Evolutionary conservation across 352 stramenopile genomes (phyloP).

Genomic region (Phytopythium chamaehyphon): DNA sequence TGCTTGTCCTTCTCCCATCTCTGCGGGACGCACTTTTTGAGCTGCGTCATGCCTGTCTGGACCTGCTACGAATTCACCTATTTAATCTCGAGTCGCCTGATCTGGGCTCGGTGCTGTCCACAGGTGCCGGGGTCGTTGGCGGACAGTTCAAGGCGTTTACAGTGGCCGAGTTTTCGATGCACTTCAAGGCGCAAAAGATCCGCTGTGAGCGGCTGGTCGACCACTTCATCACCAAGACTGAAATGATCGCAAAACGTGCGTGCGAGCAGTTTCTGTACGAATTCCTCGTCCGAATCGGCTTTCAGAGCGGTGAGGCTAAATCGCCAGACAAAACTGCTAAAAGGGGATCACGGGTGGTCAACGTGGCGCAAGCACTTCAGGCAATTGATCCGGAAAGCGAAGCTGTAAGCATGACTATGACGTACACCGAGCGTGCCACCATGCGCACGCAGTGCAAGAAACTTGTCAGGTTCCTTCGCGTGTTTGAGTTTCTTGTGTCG

Average conservation of each 20-base stretch:
- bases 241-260: slow-evolving; percentile 56
- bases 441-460: slow-evolving; percentile 90
- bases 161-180: slow-evolving; percentile 75
- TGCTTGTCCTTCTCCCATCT: slow-evolving; percentile 87
- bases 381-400: slow-evolving; percentile 5
- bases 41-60: slow-evolving; percentile 59
- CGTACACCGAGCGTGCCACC: slow-evolving; percentile 92
- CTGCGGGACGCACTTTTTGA: slow-evolving; percentile 78
- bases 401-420: slow-evolving; percentile 70
- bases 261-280: slow-evolving; percentile 60
- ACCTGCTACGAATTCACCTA: slow-evolving; percentile 28
- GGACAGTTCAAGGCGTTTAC: slow-evolving; percentile 58
- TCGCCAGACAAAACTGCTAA: background rate
- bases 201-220: slow-evolving; percentile 53
- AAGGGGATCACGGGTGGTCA: slow-evolving; percentile 1
- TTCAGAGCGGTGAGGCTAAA: slow-evolving; percentile 29
- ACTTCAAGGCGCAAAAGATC: slow-evolving; percentile 68
- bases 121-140: background rate
- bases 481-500: slow-evolving; percentile 90
- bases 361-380: too few species aligned
- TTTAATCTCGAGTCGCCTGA: slow-evolving; percentile 25
- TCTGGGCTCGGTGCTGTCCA: background rate
- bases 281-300: slow-evolving; percentile 51
- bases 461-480: slow-evolving; percentile 88
- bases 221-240: slow-evolving; percentile 48